These are phyloP conservation scores for Melampsora larici-populina DNA, from an alignment of 1,284 basidiomycete genomes.

Conservation along the genomic window DNA sequence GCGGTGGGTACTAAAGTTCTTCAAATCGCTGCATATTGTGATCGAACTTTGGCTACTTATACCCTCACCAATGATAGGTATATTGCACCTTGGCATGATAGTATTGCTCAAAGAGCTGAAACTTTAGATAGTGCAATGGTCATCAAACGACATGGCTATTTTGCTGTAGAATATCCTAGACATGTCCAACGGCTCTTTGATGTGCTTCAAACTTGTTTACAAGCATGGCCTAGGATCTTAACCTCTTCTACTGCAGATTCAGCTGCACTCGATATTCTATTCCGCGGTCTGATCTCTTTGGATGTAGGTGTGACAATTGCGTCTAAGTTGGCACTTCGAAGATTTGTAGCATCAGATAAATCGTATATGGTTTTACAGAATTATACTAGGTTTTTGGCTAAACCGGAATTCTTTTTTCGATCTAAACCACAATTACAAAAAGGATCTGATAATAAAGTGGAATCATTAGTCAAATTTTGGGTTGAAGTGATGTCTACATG, in stretches of 20 bases:
- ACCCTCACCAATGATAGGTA: conserved; percentile 37
- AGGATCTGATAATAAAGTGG: conserved; percentile 28
- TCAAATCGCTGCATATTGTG: conserved; percentile 43
- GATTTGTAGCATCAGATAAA: conserved; percentile 38
- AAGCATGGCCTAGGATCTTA: conserved; percentile 78
- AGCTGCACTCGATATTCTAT: conserved; percentile 73
- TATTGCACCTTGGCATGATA: conserved; percentile 36
- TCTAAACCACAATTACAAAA: conserved; percentile 39
- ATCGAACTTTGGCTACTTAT: conserved; percentile 35
- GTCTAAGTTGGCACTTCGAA: conserved; percentile 32
- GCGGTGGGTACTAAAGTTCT: conserved; percentile 40
- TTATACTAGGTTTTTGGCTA: conserved; percentile 36
- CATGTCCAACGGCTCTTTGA: conserved; percentile 66
- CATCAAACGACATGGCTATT: conserved; percentile 57
- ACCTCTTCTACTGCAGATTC: conserved; percentile 57
- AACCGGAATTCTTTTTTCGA: conserved; percentile 37
- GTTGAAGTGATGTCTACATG: conserved; percentile 35
- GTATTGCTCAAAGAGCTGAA: conserved; percentile 13
- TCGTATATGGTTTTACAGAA: conserved; percentile 37
- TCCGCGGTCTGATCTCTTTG: conserved; percentile 76
- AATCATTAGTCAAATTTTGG: conserved; percentile 41
- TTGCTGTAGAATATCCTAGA: conserved; percentile 68
- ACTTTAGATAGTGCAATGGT: conserved; percentile 49
- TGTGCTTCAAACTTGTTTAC: conserved; percentile 74
- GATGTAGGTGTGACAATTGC: conserved; percentile 61